Conservation (phyloP, 2,329 filamentous ascomycete species). For the Paracorniculantispora psalliotae region DNA sequence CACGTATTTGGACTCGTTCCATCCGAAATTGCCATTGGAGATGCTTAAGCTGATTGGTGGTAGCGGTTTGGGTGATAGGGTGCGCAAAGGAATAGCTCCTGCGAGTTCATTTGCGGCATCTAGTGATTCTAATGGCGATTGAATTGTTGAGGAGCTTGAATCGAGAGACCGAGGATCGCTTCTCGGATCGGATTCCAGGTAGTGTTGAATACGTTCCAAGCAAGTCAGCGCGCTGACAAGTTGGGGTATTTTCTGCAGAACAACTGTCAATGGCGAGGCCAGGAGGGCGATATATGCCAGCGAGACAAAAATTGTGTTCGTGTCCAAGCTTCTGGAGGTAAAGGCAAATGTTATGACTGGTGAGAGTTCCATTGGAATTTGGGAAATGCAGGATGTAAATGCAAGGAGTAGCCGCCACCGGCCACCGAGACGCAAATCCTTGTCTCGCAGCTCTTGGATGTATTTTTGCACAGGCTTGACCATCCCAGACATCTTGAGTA, state of each 20-base stretch:
- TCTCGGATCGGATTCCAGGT: background rate
- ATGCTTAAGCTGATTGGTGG: background rate
- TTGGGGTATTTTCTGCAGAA: constrained; percentile 20
- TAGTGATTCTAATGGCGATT: no score
- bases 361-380: constrained; percentile 30
- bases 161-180: background rate
- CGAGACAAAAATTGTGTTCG: constrained; percentile 19
- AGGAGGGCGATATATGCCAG: constrained; percentile 26
- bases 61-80: background rate
- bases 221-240: background rate
- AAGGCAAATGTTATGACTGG: constrained; percentile 30
- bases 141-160: no score
- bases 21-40: constrained; percentile 26
- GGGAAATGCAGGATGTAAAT: constrained; percentile 19
- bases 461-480: background rate
- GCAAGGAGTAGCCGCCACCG: constrained; percentile 15
- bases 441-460: constrained; percentile 16
- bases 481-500: constrained; percentile 15
- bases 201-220: background rate
- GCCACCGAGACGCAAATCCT: constrained; percentile 17
- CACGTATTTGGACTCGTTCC: constrained; percentile 23
- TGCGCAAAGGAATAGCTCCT: no score
- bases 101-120: background rate
- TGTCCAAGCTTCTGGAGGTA: constrained; percentile 18
- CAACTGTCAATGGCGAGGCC: constrained; percentile 19